Evolutionary conservation across 2,329 filamentous ascomycete genomes (phyloP), one percentile per base, ranked within the genome.

Genomic region (Exophiala oligosperma): DNA sequence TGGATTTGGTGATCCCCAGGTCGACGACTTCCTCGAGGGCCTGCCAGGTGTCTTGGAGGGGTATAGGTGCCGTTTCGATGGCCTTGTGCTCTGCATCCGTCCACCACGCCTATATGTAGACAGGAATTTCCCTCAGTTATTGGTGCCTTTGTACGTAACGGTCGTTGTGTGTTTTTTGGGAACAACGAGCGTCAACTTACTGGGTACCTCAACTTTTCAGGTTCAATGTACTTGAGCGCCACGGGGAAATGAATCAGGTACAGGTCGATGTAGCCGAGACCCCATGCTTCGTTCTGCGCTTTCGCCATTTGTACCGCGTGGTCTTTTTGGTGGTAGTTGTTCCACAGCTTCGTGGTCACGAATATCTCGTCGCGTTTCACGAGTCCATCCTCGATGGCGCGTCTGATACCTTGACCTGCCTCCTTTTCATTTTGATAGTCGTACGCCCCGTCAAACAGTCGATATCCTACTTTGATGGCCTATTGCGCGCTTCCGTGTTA

Each of bases 341-440:
- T 92, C 91, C 92, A 96, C 58, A 96, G 87, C 82, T 96, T 96
- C 76, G 88, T 91, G 64, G 92, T 89, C 71, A 96, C 86, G 84
- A 96, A 96, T 72, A 96, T 88, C 24, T 96, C 91, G 75, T 90
- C 85, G 60, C 90, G 88, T 79, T 87, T 91, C 67, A 92, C 89
- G 59, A 93, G 74, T 44, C 90, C 89, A 7, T 94, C 90, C 71
- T 88, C 82, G 76, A 93, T 91, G 69, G 90, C 90, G 66, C 88
- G 88, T 59, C 86, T 84, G 47, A 93, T 82, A 68, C 90, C 90
- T 72, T 92, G 77, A 59, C 90, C 90, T 64, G 83, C 85, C 74
- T 92, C 89, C 66, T 84, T 84, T 75, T 93, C 90, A 73, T 93
- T 93, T 68, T 88, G 89, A 76, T 93, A 93, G 75, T 92, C 81